Evolutionary conservation across 495 filamentous ascomycete genomes (phyloP).

Genomic region (Umbilicaria muhlenbergii): DNA sequence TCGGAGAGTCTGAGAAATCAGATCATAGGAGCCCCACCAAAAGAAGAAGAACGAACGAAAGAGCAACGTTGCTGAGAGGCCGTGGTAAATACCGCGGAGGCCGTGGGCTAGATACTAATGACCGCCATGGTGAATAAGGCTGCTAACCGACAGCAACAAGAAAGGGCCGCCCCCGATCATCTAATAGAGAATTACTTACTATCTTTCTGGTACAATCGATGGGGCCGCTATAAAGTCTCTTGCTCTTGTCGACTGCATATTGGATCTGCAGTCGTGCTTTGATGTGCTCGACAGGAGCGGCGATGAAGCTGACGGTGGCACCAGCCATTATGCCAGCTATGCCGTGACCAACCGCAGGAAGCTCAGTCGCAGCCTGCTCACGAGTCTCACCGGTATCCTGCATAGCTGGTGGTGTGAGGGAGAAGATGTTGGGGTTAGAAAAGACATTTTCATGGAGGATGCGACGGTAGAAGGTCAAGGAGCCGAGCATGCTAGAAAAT

Average conservation of each 20-base stretch:
- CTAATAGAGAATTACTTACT: conserved; percentile 18
- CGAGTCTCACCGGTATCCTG: conserved; percentile 16
- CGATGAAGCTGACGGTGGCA: conserved; percentile 78
- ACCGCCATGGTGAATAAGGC: neutral
- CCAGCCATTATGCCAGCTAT: conserved; percentile 79
- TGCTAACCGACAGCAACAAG: neutral
- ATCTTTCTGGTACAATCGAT: conserved; percentile 69
- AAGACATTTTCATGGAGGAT: conserved; percentile 68
- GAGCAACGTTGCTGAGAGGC: conserved; percentile 66
- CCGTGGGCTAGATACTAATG: conserved; percentile 43
- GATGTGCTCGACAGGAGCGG: conserved; percentile 87
- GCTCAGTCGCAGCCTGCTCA: conserved; percentile 17
- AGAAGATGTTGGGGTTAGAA: conserved; percentile 33
- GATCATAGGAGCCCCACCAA: conserved; percentile 90
- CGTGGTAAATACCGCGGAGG: conserved; percentile 66
- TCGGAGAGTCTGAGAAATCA: conserved; percentile 53
- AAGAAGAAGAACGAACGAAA: conserved; percentile 93
- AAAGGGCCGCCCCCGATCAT: neutral
- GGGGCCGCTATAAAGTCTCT: conserved; percentile 70
- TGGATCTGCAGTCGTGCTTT: conserved; percentile 91
- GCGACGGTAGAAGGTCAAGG: conserved; percentile 73
- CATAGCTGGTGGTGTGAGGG: conserved; percentile 12
- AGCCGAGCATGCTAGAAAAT: conserved; percentile 65
- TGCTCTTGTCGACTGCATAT: conserved; percentile 58
- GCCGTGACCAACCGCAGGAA: conserved; percentile 69